phyloP scores from a whole-genome alignment of 73 alveolate genomes.

The Tetrahymena malaccensis region DNA sequence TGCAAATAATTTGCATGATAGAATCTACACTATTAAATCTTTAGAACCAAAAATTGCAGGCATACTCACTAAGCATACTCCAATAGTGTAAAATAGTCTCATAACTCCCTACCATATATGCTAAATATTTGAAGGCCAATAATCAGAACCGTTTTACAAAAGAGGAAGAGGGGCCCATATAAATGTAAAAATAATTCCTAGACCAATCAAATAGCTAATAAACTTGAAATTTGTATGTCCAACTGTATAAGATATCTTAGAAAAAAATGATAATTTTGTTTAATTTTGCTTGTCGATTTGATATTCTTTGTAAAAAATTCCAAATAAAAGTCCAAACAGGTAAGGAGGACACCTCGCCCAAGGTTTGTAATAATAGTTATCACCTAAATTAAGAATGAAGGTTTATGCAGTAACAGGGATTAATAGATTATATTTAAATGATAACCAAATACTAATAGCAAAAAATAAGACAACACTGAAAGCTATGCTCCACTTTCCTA shows the following conservation, averaged over 20 bases:
- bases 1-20: not conserved
- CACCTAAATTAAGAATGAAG: not conserved
- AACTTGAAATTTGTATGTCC: not conserved
- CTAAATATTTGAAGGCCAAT: not conserved
- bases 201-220: not conserved
- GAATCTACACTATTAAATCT: not conserved
- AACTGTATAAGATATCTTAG: not conserved
- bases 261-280: not conserved
- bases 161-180: not conserved
- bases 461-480: not conserved
- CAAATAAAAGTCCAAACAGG: conserved; percentile 11
- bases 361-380: conserved; percentile 16
- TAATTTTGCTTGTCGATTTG: not conserved
- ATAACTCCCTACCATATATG: not conserved
- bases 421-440: not conserved
- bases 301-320: conserved; percentile 19
- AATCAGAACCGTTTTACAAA: not conserved
- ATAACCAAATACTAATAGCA: not conserved
- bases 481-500: not conserved
- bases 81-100: not conserved
- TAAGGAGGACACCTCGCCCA: conserved; percentile 35
- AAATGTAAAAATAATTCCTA: not conserved
- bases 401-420: not conserved
- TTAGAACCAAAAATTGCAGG: not conserved
- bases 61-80: not conserved